Base-by-base conservation (phyloP, 345 rosid species). In the Hibiscus syriacus region DNA sequence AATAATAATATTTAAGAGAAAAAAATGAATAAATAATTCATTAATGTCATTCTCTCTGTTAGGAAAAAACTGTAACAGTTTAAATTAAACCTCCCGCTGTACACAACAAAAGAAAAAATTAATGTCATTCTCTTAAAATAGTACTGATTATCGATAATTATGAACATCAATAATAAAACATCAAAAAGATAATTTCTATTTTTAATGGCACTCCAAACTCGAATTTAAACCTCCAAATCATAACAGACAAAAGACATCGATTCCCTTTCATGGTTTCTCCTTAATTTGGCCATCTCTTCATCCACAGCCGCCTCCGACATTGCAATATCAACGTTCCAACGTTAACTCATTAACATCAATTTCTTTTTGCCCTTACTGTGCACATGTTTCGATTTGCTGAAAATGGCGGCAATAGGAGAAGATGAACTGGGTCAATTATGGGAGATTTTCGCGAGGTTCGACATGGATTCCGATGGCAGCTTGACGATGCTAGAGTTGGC, bases 381-480 rank as follows among this genome's bases (percentile, higher is more conserved):
- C n/a, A 16, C 17, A 17, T n/a, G 7, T 48, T 48, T 48, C 22
- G 19, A 4, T 10, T 5, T 34, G 39, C 6, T 34, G 14, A 41
- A 49, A 5, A 68, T 53, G 65, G 63, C n/a, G 6, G 30, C 20
- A 8, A 20, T 36, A 17, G 77, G 74, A 74, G 80, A 62, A 19
- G 87, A 66, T 23, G 89, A 85, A 70, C 55, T 86, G 2, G 72
- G 77, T 34, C 89, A 84, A 84, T 72, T 89, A 27, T 65, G 70
- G 73, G 90, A 82, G 49, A 92, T 87, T 12, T 87, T 89, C 27
- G 71, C 74, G 4, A 81, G 89, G 43, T 92, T 92, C 48, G 96
- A 92, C 84, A 83, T 85, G 93, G 98, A 93, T 53, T 75, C 84
- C 3, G 98, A 92, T 26, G 98, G 96, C 55, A 93, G 96, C 87